Evolutionary conservation across 768 basidiomycete genomes (phyloP), one percentile per base, ranked within the genome.

Genomic region (Gautieria morchelliformis): DNA sequence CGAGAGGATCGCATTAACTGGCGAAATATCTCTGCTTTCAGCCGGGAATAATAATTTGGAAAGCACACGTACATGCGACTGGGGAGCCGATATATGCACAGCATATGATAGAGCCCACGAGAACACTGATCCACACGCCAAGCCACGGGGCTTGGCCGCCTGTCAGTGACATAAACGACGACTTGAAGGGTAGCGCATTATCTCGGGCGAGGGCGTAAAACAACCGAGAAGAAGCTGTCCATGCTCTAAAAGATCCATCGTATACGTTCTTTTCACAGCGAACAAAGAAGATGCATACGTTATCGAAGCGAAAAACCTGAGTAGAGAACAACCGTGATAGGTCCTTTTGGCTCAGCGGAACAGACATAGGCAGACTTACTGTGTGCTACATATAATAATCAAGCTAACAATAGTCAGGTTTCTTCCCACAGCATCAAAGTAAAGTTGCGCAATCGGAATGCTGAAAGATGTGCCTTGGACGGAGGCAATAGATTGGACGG

Each of bases 391-490:
- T 52, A 82, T 70, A 30, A 83, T 71, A 2, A 74, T 68, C 22
- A 83, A 70, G 59, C 78, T 81, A 71, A 82, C 69, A 33, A 80
- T 63, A 33, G 79, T 72, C 52, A 81, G 66, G 50, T 64, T 64
- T 56, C 63, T 63, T 19, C 80, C 80, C 1, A 77, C 76, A 7
- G 80, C 79, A 58, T 81, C 80, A 60, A 73, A 73, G 64, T 75
- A 82, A 14, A 83, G 67, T 63, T 82, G 80, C 15, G 80, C 79
- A 60, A 82, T 81, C 5, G 81, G 81, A 53, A 83, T 77, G n/a
- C 80, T 78, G 59, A 72, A 78, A 12, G 71, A 62, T 10, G 81
- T 81, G 1, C 67, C 67, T 61, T 80, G 78, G 5, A 83, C 75
- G 53, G 62, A 72, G 2, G 73, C 50, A 62, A 82, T 78, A 61